Evolutionary conservation across 2,329 filamentous ascomycete genomes (phyloP).

Genomic region (Lasiodiplodia hormozganensis): DNA sequence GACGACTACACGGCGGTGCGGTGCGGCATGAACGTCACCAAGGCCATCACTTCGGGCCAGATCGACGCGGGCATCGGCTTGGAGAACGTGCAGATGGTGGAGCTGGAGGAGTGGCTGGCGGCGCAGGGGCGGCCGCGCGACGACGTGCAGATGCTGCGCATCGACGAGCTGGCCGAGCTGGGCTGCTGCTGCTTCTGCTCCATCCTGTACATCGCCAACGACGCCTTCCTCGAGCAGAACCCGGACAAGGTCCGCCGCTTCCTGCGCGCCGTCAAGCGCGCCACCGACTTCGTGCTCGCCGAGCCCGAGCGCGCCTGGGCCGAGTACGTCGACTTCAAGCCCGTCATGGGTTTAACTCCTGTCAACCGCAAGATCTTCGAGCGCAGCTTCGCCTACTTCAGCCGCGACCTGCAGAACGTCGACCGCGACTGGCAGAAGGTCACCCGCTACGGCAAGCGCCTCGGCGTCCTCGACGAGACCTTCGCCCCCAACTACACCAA

Average conservation of each 20-base stretch:
- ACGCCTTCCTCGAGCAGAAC: conserved; percentile 70
- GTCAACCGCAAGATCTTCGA: conserved; percentile 83
- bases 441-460: conserved; percentile 75
- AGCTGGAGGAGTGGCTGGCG: conserved; percentile 77
- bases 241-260: conserved; percentile 71
- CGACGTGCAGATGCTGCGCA: conserved; percentile 81
- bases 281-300: conserved; percentile 74
- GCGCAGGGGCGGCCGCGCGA: conserved; percentile 66
- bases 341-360: conserved; percentile 66
- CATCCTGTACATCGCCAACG: conserved; percentile 81
- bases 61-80: conserved; percentile 80
- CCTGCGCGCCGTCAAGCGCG: conserved; percentile 74
- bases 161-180: conserved; percentile 79
- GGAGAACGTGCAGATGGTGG: conserved; percentile 85
- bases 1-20: conserved; percentile 77
- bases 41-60: conserved; percentile 74
- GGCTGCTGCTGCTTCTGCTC: conserved; percentile 87
- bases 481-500: conserved; percentile 81
- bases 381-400: conserved; percentile 79
- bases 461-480: conserved; percentile 68
- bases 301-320: conserved; percentile 68
- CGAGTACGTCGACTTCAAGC: conserved; percentile 76
- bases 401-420: conserved; percentile 76
- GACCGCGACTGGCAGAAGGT: conserved; percentile 78
- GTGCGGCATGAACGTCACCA: conserved; percentile 82